Evolutionary conservation across 805 yeast species (phyloP), one percentile per base, ranked within the genome.

Genomic region (Wickerhamomyces canadensis): DNA sequence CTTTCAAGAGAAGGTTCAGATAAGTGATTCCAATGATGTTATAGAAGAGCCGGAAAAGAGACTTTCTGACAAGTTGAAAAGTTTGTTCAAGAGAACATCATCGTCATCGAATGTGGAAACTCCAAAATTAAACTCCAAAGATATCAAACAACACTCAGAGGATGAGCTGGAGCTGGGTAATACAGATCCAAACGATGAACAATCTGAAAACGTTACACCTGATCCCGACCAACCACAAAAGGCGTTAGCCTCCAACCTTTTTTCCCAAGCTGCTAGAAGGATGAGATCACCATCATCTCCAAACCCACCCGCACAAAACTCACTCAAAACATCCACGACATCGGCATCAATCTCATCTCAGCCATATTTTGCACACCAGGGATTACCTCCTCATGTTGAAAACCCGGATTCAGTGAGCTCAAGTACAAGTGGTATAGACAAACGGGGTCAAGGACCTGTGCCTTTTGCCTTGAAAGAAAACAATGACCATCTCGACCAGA

Each of bases 321-420:
- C 23, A 33, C 14, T 31, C 21, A 34, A 25, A 14, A 31, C n/a
- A 7, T 3, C 26, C 2, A 27, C 25, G 13, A 9, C 31, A 2
- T 12, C 27, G 5, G 3, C 31, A 18, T 16, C 37, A 22, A 44
- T 57, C 6, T 54, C 62, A 1, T 44, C 57, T 1, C 74, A 68
- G 50, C 71, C 74, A 18, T 76, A 76, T 52, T 76, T 76, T 55
- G 71, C 69, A 5, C 75, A 71, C 47, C 81, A 76, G 45, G 81
- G 82, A 1, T 52, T 71, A 9, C 80, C 82, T 4, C 78, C 77
- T 3, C 81, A 76, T 46, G 65, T 59, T 34, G 49, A 38, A 36
- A 45, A 41, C 17, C 18, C 31, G 17, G 43, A 41, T 16, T 41
- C 46, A 17, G 35, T 40, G 13, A 27, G 41, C 6, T 35, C 22